Evolutionary conservation across 495 filamentous ascomycete genomes (phyloP).

Genomic region (Daldinia vernicosa): DNA sequence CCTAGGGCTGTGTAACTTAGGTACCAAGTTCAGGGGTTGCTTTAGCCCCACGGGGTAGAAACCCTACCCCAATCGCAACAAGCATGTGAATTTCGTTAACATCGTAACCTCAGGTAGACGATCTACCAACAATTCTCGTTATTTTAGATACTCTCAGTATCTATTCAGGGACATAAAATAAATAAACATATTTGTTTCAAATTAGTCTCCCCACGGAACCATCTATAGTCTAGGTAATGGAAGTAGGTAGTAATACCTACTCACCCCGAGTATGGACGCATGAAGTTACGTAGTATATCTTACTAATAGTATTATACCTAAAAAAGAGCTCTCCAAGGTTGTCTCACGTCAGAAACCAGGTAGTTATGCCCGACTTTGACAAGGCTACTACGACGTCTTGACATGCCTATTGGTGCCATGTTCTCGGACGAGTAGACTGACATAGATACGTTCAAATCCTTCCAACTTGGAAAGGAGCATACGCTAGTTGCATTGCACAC

Average conservation of each 20-base stretch:
- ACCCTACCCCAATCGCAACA: background rate
- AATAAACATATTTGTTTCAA: background rate
- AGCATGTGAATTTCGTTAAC: too few relatives aligned
- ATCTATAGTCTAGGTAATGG: background rate
- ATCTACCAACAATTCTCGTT: too few relatives aligned
- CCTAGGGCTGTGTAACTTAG: background rate
- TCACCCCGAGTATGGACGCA: background rate
- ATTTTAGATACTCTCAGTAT: too few relatives aligned
- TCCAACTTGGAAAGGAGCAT: background rate
- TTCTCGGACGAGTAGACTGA: background rate
- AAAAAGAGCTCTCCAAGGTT: background rate
- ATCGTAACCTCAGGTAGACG: too few relatives aligned
- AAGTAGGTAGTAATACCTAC: background rate
- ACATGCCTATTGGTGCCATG: background rate
- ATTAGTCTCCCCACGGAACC: background rate
- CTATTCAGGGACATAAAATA: background rate
- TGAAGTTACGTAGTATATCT: background rate
- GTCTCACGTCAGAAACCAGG: slow-evolving; percentile 1
- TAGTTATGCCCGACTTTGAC: background rate
- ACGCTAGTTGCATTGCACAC: too few relatives aligned
- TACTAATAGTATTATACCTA: background rate
- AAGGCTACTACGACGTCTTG: background rate
- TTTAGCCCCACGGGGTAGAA: background rate
- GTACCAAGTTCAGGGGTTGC: background rate
- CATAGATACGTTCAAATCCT: background rate